Evolutionary conservation across 805 yeast genomes (phyloP), one percentile per base, ranked within the genome.

Genomic region (Kluyveromyces aestuarii): DNA sequence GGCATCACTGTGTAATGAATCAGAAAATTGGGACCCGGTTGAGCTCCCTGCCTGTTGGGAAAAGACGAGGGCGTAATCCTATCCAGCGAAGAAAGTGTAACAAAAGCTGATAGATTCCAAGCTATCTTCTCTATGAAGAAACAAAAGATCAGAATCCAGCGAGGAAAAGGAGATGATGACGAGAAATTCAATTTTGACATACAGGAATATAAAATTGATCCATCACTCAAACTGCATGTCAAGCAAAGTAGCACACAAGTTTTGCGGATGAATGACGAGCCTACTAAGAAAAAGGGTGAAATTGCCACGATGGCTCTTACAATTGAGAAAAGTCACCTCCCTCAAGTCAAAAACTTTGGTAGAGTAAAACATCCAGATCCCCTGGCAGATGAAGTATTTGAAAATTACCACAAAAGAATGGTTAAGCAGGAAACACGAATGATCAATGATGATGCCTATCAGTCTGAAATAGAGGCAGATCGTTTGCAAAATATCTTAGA

Each of bases 351-450:
- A 19, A 45, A 6, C 21, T 37, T 13, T 13, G 35, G 45, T n/a
- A 25, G 18, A 17, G 13, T 27, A 27, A 21, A 36, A 11, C 14
- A 33, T 33, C 13, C 44, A 9, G 82, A 77, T 55, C 78, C 80
- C 5, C 64, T 85, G 44, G 55, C 63, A 1, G 84, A 80, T 59
- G 54, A 60, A 0, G 17, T 68, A 13, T 81, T 69, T 59, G 56
- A 62, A 30, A 52, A 67, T 13, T 77, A 73, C 55, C 90, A 84
- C 63, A 72, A 72, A 40, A 71, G 76, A 38, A 77, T 83, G 80
- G 77, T 75, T 52, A 76, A 76, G 48, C 82, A 81, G 46, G 95
- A 86, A 62, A 74, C 74, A 50, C 72, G 77, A 42, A 80, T 82
- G 76, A 67, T 74, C 1, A 90, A 84, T 54, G 68, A 76, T 25